Evolutionary conservation across 1,139 yeast genomes (phyloP), one percentile per base, ranked within the genome.

Genomic region (Debaryomyces sp.): DNA sequence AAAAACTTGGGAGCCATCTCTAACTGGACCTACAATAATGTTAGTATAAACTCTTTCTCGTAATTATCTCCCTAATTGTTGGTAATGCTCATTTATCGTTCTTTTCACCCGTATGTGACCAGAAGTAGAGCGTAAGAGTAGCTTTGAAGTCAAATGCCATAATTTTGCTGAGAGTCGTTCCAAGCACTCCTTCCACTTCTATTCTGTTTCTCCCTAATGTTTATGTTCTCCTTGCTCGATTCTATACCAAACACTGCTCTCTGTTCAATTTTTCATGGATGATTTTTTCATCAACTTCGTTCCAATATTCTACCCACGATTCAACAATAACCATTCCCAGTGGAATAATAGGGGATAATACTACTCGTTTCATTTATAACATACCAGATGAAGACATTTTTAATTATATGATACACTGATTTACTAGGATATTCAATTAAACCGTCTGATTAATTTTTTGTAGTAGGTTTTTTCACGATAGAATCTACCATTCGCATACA

Each of bases 1-100:
- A 80, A 95, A 95, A 76, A 92, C 97, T 82, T 90, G 97, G 85
- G 95, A 89, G 75, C 92, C 39, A 80, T 89, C 96, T 80, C 92
- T 89, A 80, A 89, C 85, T 80, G 88, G 94, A 84, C 78, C 84
- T 85, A 75, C 17, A 54, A 50, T 30, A 43, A 30, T 15, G 41
- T 52, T 68, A 46, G 49, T 46, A 42, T 38, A n/a, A 22, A 23
- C 21, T 27, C n/a, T 27, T n/a, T 38, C 42, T 21, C 21, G 18
- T 8, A 36, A 6, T 5, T 15, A n/a, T 10, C 10, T 22, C 41
- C 26, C 35, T 12, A 22, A 13, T 15, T 15, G 24, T 32, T 23
- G 22, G 12, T n/a, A 23, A 17, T 37, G 41, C 22, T 21, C 26
- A 7, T 32, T 15, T 2, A 4, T 13, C 18, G 21, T 32, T 32